Evolutionary conservation across 2,329 filamentous ascomycete genomes (phyloP).

Genomic region (Grosmannia serpens): DNA sequence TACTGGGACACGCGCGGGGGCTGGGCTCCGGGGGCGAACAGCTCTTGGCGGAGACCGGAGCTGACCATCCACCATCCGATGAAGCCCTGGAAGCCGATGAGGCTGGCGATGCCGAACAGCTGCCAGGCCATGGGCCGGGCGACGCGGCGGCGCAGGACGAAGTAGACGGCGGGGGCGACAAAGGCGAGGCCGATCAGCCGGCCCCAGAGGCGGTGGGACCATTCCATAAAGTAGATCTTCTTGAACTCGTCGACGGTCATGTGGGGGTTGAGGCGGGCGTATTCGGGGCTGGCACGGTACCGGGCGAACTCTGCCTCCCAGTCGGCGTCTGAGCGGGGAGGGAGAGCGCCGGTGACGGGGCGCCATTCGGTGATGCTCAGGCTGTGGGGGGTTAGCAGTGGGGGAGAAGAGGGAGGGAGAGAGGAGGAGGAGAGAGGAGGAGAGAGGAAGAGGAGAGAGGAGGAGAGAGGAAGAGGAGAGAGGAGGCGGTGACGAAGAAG

Average conservation of each 20-base stretch:
- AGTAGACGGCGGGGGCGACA: constrained; percentile 77
- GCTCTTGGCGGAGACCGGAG: constrained; percentile 86
- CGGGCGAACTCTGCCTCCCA: constrained; percentile 92
- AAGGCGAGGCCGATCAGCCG: constrained; percentile 84
- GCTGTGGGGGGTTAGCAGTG: constrained; percentile 29
- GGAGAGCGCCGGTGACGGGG: constrained; percentile 84
- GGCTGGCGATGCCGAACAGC: constrained; percentile 68
- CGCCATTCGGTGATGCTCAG: constrained; percentile 98
- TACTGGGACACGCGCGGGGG: constrained; percentile 94
- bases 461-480: too few species aligned
- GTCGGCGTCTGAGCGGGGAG: constrained; percentile 64
- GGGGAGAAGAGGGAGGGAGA: background rate
- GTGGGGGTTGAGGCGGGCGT: constrained; percentile 78
- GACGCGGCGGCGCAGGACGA: constrained; percentile 69
- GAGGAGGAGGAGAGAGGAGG: background rate
- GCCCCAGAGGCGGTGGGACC: constrained; percentile 91
- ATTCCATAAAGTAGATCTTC: constrained; percentile 99
- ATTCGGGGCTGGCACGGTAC: constrained; percentile 88
- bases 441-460: too few species aligned
- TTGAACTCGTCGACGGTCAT: constrained; percentile 95
- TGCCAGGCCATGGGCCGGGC: constrained; percentile 65
- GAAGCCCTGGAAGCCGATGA: constrained; percentile 91
- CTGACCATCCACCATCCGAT: constrained; percentile 99
- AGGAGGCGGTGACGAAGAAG: too few species aligned
- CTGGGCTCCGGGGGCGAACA: constrained; percentile 83